These are phyloP conservation scores for Podospora anserina DNA, from an alignment of 495 filamentous ascomycete genomes.

Conservation along the genomic window DNA sequence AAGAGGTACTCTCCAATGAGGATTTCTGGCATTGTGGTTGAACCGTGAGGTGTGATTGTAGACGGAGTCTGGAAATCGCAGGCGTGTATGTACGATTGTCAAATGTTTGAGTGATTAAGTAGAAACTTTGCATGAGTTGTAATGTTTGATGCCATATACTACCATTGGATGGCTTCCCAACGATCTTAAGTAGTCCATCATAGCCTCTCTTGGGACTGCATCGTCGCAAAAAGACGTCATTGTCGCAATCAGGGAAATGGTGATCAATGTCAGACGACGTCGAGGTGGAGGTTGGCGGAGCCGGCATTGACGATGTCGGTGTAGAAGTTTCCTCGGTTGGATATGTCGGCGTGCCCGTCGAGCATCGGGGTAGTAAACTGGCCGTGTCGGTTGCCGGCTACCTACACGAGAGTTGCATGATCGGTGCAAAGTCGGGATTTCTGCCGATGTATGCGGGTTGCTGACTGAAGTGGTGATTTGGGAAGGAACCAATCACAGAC, in stretches of 20 bases:
- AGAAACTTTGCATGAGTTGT: too few species aligned
- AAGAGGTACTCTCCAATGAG: conserved; percentile 58
- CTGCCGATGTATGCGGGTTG: not conserved
- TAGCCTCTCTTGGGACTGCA: too few species aligned
- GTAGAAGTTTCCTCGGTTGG: not conserved
- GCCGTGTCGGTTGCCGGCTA: not conserved
- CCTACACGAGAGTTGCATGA: not conserved
- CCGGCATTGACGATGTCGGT: not conserved
- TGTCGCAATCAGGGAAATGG: not conserved
- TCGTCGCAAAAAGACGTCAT: not conserved
- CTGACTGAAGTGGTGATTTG: too few species aligned
- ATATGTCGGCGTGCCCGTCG: not conserved
- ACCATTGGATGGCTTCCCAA: too few species aligned
- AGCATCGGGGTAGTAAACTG: not conserved
- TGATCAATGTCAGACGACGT: not conserved
- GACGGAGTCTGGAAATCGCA: not conserved
- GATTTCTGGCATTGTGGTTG: conserved; percentile 26
- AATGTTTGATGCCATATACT: too few species aligned
- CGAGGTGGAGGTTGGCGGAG: not conserved
- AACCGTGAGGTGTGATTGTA: not conserved
- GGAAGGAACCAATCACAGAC: too few species aligned
- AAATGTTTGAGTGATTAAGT: not conserved
- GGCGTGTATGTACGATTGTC: not conserved
- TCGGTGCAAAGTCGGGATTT: not conserved
- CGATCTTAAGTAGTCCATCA: too few species aligned